Evolutionary conservation across 352 stramenopile genomes (phyloP).

Genomic region (Thalassiosira mediterranea): DNA sequence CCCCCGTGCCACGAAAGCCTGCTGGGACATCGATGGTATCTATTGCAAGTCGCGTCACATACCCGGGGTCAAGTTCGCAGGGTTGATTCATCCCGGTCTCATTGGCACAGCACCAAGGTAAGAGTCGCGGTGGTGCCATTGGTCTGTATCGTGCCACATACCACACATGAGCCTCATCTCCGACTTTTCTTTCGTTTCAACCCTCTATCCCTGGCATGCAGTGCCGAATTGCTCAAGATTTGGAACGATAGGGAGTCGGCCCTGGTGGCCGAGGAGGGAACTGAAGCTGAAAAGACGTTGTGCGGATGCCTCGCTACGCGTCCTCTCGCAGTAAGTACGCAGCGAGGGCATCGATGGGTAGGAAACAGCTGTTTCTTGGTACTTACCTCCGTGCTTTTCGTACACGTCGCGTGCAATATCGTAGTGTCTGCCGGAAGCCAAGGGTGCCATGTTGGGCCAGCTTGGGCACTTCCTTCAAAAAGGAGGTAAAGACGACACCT

Average conservation of each 20-base stretch:
- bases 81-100: slow-evolving; percentile 56
- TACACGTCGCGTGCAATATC: slow-evolving; percentile 3
- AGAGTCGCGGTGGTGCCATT: background rate
- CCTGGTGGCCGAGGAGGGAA: slow-evolving; percentile 63
- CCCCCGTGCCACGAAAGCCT: slow-evolving; percentile 64
- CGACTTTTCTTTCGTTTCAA: too few species aligned
- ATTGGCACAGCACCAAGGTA: slow-evolving; percentile 47
- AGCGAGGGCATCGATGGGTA: too few species aligned
- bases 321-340: slow-evolving; percentile 49
- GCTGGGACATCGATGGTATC: slow-evolving; percentile 74
- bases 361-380: too few species aligned
- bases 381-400: too few species aligned
- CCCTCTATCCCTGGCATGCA: slow-evolving; percentile 22
- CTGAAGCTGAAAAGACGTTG: slow-evolving; percentile 62
- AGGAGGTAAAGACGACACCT: slow-evolving; percentile 36
- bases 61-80: slow-evolving; percentile 63
- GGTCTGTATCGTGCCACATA: too few species aligned
- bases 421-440: slow-evolving; percentile 62
- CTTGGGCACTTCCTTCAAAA: slow-evolving; percentile 68
- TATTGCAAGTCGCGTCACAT: slow-evolving; percentile 71
- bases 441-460: slow-evolving; percentile 66
- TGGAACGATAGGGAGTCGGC: slow-evolving; percentile 72
- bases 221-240: slow-evolving; percentile 63
- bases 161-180: too few species aligned
- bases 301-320: slow-evolving; percentile 60